phyloP scores from a whole-genome alignment of 345 rosid genomes.

The Gossypium rotundifolium region DNA sequence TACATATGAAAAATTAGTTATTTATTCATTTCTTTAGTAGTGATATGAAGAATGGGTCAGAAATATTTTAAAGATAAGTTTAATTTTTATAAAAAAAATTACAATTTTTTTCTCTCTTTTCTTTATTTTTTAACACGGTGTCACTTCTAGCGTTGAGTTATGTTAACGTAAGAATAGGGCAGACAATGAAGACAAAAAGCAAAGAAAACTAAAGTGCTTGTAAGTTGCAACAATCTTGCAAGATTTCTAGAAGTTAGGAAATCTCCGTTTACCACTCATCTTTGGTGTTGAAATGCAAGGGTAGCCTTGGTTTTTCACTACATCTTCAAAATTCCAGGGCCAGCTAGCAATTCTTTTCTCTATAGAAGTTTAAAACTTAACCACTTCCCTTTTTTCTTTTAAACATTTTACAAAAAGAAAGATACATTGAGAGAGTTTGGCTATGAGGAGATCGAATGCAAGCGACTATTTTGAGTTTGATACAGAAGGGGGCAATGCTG shows the following conservation, averaged over 20 bases:
- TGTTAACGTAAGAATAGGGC: not conserved
- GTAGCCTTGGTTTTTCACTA: not conserved
- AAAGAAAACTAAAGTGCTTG: too few species aligned
- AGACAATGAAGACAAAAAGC: not conserved
- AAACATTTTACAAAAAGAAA: not conserved
- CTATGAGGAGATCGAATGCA: conserved; percentile 69
- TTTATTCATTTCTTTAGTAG: too few species aligned
- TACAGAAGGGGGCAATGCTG: conserved; percentile 32
- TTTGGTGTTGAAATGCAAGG: not conserved
- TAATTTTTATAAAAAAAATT: too few species aligned
- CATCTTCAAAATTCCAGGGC: not conserved
- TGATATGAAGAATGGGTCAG: too few species aligned
- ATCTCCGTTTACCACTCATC: not conserved
- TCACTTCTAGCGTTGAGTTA: not conserved
- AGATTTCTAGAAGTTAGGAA: not conserved
- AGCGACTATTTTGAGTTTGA: conserved; percentile 63
- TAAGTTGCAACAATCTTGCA: not conserved
- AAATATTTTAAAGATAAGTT: too few species aligned
- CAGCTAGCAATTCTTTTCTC: not conserved
- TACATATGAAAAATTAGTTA: too few species aligned
- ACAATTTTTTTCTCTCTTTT: too few species aligned
- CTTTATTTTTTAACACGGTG: too few species aligned
- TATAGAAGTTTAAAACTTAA: not conserved
- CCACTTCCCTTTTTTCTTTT: too few species aligned
- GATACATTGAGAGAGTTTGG: conserved; percentile 19